phyloP scores from a whole-genome alignment of 2,329 filamentous ascomycete genomes.

The Alternaria metachromatica region DNA sequence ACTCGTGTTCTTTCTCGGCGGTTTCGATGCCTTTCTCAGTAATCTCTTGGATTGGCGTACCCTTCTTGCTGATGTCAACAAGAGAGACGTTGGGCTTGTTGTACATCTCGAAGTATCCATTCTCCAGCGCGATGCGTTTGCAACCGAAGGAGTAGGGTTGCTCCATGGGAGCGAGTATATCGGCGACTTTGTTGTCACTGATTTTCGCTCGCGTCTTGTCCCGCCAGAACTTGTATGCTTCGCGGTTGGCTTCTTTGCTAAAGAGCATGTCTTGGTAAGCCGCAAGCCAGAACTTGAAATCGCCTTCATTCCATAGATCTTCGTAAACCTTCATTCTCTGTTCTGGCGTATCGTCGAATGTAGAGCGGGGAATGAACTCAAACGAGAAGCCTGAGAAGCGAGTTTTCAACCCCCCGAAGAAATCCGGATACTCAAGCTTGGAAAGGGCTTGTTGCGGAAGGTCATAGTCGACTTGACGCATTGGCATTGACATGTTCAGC shows the following conservation, averaged over 20 bases:
- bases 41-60: constrained; percentile 54
- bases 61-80: constrained; percentile 46
- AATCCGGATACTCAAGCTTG: constrained; percentile 37
- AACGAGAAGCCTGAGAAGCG: constrained; percentile 28
- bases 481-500: constrained; percentile 48
- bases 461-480: constrained; percentile 26
- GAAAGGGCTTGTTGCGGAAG: constrained; percentile 53
- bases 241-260: constrained; percentile 46
- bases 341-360: constrained; percentile 28
- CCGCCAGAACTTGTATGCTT: constrained; percentile 55
- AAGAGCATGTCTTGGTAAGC: constrained; percentile 47
- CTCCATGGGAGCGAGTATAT: constrained; percentile 50
- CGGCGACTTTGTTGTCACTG: constrained; percentile 43
- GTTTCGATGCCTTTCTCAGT: constrained; percentile 58
- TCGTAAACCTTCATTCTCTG: constrained; percentile 25
- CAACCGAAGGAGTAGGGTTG: constrained; percentile 33
- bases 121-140: constrained; percentile 32
- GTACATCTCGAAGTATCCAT: constrained; percentile 49
- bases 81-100: constrained; percentile 57
- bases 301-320: constrained; percentile 26
- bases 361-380: constrained; percentile 24
- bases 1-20: constrained; percentile 53
- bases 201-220: constrained; percentile 49
- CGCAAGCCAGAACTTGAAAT: constrained; percentile 32
- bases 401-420: constrained; percentile 9